Evolutionary conservation across 805 yeast species (phyloP), one percentile per base, ranked within the genome.

Genomic region (Candida alai): DNA sequence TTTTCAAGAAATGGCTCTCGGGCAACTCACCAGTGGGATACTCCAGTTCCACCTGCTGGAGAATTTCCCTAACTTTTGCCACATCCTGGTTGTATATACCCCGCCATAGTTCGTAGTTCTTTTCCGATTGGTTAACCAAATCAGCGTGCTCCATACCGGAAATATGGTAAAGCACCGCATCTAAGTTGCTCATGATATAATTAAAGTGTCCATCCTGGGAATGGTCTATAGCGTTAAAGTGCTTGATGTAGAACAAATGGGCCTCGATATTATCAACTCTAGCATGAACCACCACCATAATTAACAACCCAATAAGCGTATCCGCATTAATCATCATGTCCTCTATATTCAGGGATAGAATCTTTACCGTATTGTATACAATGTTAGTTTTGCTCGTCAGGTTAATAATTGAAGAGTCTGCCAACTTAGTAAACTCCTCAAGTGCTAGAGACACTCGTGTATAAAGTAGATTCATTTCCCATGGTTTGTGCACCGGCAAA

Each of bases 151-250:
- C 54, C 5, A 41, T 36, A 6, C 37, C 32, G 1, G 53, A 33
- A 2, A 87, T 62, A 48, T 82, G 90, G 36, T 62, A 75, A 6
- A 86, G 49, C 0, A 85, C 94, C 0, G 88, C 95, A 47, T 88
- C 95, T 28, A 88, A 64, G 5, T 95, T 86, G 28, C 95, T 81
- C 10, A 87, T 44, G 1, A 88, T 80, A 52, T 90, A 90, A 8
- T 85, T 94, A 19, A 74, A 54, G 16, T 74, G 64, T 0, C 96
- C 96, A 24, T 66, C 67, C n/a, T 49, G 45, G 3, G 50, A 24
- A 29, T 30, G 30, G 24, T 55, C 56, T 0, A 49, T 43, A 2
- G 60, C 61, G 15, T 80, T 70, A 48, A 82, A 86, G 24, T 70
- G 62, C 41, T 77, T 76, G 32, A 88, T 70, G 51, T 85, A 87